Conservation (phyloP, 2,329 filamentous ascomycete species). For the Verticillium tricorpus region DNA sequence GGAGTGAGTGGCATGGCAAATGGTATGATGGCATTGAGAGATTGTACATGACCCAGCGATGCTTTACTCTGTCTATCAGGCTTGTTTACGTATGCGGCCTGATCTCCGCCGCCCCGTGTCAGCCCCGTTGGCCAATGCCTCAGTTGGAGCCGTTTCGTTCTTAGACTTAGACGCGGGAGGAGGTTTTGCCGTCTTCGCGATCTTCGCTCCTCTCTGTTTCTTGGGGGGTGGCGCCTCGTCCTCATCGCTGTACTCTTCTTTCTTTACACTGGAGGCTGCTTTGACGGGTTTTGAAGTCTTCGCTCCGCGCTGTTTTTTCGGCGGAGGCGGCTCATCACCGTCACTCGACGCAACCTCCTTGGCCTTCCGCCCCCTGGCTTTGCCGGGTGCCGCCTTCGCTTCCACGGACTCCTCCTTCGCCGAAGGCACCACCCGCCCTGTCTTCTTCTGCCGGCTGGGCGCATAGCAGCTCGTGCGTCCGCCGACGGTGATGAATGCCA, state of each 20-base stretch:
- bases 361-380: constrained; percentile 19
- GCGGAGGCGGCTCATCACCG: constrained; percentile 17
- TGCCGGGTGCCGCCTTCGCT: constrained; percentile 19
- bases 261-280: background rate
- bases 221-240: constrained; percentile 14
- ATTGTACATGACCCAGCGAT: constrained; percentile 1
- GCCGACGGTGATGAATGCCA: constrained; percentile 83
- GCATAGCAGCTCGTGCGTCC: constrained; percentile 89
- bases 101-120: constrained; percentile 20
- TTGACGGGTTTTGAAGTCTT: constrained; percentile 17
- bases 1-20: background rate
- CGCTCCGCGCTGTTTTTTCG: constrained; percentile 21
- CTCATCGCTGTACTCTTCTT: constrained; percentile 23
- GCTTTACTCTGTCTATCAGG: background rate
- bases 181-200: constrained; percentile 14
- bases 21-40: background rate
- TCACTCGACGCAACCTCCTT: constrained; percentile 19
- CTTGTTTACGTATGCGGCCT: constrained; percentile 17
- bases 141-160: constrained; percentile 1
- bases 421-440: constrained; percentile 33
- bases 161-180: constrained; percentile 7
- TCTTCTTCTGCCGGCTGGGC: constrained; percentile 81
- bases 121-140: constrained; percentile 7
- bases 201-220: constrained; percentile 13
- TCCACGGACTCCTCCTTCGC: constrained; percentile 38